Evolutionary conservation across 768 basidiomycete species (phyloP).

Genomic region (Termitomyces sp.): DNA sequence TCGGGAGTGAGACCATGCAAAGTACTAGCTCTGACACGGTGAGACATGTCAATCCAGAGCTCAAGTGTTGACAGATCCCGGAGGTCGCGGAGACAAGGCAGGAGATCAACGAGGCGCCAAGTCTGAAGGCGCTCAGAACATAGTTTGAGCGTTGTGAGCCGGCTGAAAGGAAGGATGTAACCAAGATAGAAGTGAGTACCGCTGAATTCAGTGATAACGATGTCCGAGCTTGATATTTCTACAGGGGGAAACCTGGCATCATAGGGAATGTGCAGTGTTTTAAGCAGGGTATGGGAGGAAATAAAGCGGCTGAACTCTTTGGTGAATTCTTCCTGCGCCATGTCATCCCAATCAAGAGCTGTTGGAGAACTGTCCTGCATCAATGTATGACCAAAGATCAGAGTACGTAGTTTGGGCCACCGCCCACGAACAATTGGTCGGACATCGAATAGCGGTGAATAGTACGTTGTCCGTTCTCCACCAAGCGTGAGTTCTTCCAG

Average conservation of each 20-base stretch:
- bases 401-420: constrained; percentile 21
- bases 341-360: constrained; percentile 6
- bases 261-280: constrained; percentile 20
- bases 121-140: constrained; percentile 21
- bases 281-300: constrained; percentile 16
- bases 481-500: constrained; percentile 43
- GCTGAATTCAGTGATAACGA: constrained; percentile 19
- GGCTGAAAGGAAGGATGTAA: constrained; percentile 13
- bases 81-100: constrained; percentile 17
- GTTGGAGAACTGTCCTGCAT: constrained; percentile 11
- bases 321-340: constrained; percentile 7
- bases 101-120: constrained; percentile 19
- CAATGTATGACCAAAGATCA: constrained; percentile 20
- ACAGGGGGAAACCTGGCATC: constrained; percentile 14
- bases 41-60: constrained; percentile 23
- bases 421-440: constrained; percentile 18
- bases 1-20: constrained; percentile 8
- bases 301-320: constrained; percentile 20
- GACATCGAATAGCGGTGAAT: constrained; percentile 18
- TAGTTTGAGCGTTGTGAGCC: constrained; percentile 18
- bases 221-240: constrained; percentile 10
- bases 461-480: constrained; percentile 13
- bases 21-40: constrained; percentile 8
- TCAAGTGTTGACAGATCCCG: constrained; percentile 14
- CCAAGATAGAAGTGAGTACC: constrained; percentile 18